A percentile compares a stretch with the other conserved stretches of the same genome.
phyloP scores from a whole-genome alignment of 345 rosid species.

The Aquilaria sinensis region DNA sequence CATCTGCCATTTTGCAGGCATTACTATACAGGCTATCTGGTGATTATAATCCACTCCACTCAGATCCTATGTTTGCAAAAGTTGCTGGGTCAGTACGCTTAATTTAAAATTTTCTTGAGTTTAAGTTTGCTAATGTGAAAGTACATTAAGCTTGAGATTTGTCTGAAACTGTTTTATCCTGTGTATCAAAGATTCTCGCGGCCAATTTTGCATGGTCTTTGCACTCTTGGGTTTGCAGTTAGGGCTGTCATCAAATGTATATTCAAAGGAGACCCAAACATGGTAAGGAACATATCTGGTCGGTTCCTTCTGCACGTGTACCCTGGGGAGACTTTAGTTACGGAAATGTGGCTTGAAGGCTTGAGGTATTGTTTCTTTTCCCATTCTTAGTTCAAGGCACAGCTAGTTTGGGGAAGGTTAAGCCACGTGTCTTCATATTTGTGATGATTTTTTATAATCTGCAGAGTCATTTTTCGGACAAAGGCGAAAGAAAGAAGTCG shows the following conservation, averaged over 20 bases:
- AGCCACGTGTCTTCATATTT: background rate
- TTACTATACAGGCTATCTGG: conserved; percentile 89
- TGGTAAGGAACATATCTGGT: conserved; percentile 56
- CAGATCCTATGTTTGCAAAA: conserved; percentile 75
- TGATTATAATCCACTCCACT: conserved; percentile 92
- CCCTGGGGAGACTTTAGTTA: conserved; percentile 76
- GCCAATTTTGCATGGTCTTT: conserved; percentile 85
- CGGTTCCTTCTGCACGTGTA: conserved; percentile 76
- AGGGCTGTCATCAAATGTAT: conserved; percentile 75
- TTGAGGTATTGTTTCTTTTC: conserved; percentile 36
- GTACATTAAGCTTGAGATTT: background rate
- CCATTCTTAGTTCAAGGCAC: background rate
- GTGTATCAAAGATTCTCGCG: conserved; percentile 47
- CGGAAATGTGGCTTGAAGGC: conserved; percentile 86
- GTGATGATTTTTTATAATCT: conserved; percentile 14
- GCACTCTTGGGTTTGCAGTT: conserved; percentile 78
- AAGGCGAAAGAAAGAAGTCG: conserved; percentile 65
- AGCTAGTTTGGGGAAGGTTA: background rate
- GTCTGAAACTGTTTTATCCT: conserved; percentile 18
- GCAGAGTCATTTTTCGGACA: conserved; percentile 66
- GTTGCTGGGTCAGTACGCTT: conserved; percentile 63
- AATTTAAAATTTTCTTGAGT: background rate
- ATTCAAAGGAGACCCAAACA: conserved; percentile 60
- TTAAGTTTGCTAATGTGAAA: background rate
- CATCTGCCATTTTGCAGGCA: conserved; percentile 51